Conservation (phyloP, 1,284 basidiomycete species). For the Lignosus rhinocerotis region DNA sequence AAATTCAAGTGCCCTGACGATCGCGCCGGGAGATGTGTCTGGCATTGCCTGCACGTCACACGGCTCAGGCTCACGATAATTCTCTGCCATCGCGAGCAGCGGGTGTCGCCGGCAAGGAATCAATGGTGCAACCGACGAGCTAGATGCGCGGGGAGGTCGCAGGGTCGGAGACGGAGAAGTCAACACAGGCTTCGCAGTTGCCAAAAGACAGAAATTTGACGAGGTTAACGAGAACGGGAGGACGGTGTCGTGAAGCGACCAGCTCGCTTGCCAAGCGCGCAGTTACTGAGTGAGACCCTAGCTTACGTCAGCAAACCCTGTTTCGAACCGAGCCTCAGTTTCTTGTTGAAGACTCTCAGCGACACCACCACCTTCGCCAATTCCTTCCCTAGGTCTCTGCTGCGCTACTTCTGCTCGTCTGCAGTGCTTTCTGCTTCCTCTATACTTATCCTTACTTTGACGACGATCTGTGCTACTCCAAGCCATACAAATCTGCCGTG, state of each 20-base stretch:
- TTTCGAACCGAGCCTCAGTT: slow-evolving; percentile 19
- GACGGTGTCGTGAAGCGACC: too few species aligned
- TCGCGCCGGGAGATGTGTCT: slow-evolving; percentile 19
- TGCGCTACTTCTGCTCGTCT: background rate
- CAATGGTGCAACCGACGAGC: background rate
- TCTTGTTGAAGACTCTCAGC: slow-evolving; percentile 22
- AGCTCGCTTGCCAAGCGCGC: too few species aligned
- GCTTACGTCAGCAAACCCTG: slow-evolving; percentile 21
- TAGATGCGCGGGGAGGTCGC: background rate
- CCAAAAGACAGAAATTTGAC: slow-evolving; percentile 14
- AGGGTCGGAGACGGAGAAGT: slow-evolving; percentile 15
- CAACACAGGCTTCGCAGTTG: slow-evolving; percentile 1
- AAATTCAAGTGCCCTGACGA: slow-evolving; percentile 65
- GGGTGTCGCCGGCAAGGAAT: background rate
- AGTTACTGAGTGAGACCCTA: too few species aligned
- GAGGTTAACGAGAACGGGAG: slow-evolving; percentile 12
- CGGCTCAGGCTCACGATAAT: background rate
- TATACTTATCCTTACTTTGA: background rate
- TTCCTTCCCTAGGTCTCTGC: background rate
- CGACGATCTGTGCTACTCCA: background rate
- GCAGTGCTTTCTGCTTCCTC: background rate
- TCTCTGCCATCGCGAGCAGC: background rate
- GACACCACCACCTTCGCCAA: slow-evolving; percentile 20
- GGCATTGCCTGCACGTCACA: background rate
- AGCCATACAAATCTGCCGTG: background rate